Evolutionary conservation across 805 yeast species (phyloP), one percentile per base, ranked within the genome.

Genomic region (Kockiozyma suomiensis): DNA sequence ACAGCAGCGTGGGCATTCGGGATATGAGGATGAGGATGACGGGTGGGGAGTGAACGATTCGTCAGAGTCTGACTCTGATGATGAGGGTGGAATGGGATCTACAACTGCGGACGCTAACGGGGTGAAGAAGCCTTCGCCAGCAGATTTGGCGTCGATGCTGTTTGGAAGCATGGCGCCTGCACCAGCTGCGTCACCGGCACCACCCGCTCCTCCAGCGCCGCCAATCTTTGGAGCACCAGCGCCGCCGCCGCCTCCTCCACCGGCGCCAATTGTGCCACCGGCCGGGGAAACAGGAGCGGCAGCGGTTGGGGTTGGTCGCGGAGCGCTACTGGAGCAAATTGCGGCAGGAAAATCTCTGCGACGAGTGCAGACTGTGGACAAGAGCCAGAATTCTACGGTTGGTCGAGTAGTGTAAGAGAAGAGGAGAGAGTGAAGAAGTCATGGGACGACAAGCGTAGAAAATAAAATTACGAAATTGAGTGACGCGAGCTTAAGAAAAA

Each of bases 311-410:
- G 72, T 76, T 5, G 74, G 78, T 45, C 71, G 85, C 26, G 69
- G 76, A 43, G 84, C 85, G 0, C 74, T 82, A 54, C 74, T 85
- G 54, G 85, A 85, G 2, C 85, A 85, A 69, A 85, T 85, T 54
- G 75, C 76, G 10, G 74, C 79, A 0, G 90, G 90, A 2, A 77
- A 72, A 40, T 52, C 77, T 1, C 77, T 85, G 69, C 79, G 75
- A 61, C 82, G 76, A 66, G 88, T 85, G 43, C 61, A 56, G 47
- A 68, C 69, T 4, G 58, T 62, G 19, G 70, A 68, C 40, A 64
- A 65, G 54, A 59, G 41, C 30, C 75, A 78, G 48, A 73, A 19
- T 64, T 69, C 13, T 49, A 56, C 13, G 61, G 17, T 47, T 45
- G 57, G 50, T 61, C 28, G 52, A 30, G 56, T 52, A 0, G 43